Evolutionary conservation across 2,329 filamentous ascomycete genomes (phyloP).

Genomic region (Trichoderma aggressivum): DNA sequence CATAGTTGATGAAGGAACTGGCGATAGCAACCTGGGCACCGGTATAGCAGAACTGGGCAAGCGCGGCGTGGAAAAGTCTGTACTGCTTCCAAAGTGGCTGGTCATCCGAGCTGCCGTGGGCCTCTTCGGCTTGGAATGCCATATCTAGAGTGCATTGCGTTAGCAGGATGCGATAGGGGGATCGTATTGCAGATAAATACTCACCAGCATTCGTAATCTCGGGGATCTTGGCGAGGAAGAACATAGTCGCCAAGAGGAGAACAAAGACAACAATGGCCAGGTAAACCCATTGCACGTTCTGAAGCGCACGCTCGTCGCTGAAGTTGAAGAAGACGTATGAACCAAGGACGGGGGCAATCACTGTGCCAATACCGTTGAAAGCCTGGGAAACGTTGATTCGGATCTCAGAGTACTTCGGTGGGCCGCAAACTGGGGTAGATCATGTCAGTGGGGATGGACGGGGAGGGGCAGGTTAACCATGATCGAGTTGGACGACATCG

Average conservation of each 20-base stretch:
- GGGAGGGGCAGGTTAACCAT: not conserved
- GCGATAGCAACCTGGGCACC: slow-evolving; percentile 68
- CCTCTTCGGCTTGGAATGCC: slow-evolving; percentile 55
- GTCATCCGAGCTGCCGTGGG: slow-evolving; percentile 52
- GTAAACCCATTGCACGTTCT: slow-evolving; percentile 74
- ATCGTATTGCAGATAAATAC: slow-evolving; percentile 10
- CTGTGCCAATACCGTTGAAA: slow-evolving; percentile 72
- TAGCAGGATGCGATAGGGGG: not conserved
- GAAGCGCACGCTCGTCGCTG: slow-evolving; percentile 53
- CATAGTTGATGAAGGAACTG: slow-evolving; percentile 71
- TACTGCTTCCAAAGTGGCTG: slow-evolving; percentile 68
- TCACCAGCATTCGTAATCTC: slow-evolving; percentile 59
- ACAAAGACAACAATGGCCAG: slow-evolving; percentile 71
- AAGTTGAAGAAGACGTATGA: slow-evolving; percentile 71
- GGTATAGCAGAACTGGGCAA: slow-evolving; percentile 75
- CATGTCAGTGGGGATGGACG: not conserved
- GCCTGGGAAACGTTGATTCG: slow-evolving; percentile 75
- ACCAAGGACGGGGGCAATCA: slow-evolving; percentile 68
- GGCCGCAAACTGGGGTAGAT: slow-evolving; percentile 42
- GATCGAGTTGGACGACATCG: not conserved
- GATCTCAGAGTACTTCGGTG: slow-evolving; percentile 67
- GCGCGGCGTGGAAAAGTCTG: slow-evolving; percentile 70
- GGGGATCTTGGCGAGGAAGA: slow-evolving; percentile 64
- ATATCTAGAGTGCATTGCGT: slow-evolving; percentile 48
- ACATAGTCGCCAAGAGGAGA: slow-evolving; percentile 60